A percentile compares a stretch with the other conserved stretches of the same genome.
Evolutionary conservation across 345 rosid species (phyloP).

Genomic region (Zanthoxylum bungeanum): DNA sequence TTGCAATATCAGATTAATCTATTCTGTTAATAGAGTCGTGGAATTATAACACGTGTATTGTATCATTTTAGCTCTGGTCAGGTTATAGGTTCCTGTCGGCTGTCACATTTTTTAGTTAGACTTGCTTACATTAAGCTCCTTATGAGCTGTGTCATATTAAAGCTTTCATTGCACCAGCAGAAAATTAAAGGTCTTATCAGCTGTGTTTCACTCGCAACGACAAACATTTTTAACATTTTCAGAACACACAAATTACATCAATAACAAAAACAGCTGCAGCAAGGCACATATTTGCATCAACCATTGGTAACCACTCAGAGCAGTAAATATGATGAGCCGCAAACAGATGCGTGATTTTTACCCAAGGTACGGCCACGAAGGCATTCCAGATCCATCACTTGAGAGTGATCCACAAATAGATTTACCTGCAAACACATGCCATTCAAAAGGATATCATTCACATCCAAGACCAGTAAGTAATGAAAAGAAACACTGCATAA

Average conservation of each 20-base stretch:
- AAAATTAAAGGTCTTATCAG: not conserved
- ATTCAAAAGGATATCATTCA: not conserved
- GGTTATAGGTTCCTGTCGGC: too few relatives aligned
- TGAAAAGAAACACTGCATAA: not conserved
- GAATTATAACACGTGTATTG: too few relatives aligned
- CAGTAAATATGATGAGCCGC: constrained; percentile 47
- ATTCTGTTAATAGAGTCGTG: too few relatives aligned
- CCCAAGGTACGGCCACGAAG: constrained; percentile 70
- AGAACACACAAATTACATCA: not conserved
- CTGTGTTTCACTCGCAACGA: not conserved
- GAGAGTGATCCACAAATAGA: constrained; percentile 88
- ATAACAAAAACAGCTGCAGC: not conserved
- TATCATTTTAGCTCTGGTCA: too few relatives aligned
- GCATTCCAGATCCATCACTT: constrained; percentile 83
- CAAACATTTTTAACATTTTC: not conserved
- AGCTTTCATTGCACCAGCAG: not conserved
- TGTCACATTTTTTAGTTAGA: too few relatives aligned
- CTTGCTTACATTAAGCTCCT: too few relatives aligned
- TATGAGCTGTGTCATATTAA: not conserved
- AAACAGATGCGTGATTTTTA: constrained; percentile 49
- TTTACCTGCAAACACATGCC: constrained; percentile 56
- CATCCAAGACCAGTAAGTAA: constrained; percentile 12
- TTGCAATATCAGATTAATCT: too few relatives aligned
- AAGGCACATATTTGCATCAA: not conserved
- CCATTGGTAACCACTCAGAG: constrained; percentile 21